Percentiles rank a stretch among this genome's conserved stretches.
Evolutionary conservation across 2,329 filamentous ascomycete genomes (phyloP).

Genomic region (Diaporthe citri): DNA sequence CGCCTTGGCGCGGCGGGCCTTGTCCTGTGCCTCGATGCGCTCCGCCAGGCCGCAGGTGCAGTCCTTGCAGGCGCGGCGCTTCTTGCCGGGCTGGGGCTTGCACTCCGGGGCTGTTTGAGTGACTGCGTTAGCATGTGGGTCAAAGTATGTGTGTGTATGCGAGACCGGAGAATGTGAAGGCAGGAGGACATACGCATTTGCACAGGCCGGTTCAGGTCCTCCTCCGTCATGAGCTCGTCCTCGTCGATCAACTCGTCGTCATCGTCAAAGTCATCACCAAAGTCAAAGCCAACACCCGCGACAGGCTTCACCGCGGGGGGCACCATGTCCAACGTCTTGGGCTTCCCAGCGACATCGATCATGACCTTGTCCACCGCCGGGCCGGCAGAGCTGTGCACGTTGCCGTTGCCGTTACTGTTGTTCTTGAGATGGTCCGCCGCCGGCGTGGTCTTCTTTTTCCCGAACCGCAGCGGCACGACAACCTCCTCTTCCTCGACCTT

Average conservation of each 20-base stretch:
- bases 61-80: constrained; percentile 95
- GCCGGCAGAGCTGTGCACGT: constrained; percentile 48
- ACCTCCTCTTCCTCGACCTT: constrained; percentile 76
- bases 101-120: constrained; percentile 78
- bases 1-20: constrained; percentile 50
- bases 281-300: constrained; percentile 74
- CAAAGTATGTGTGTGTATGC: neutral
- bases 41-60: constrained; percentile 95
- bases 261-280: constrained; percentile 67
- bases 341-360: constrained; percentile 54
- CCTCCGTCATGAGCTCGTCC: constrained; percentile 85
- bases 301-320: constrained; percentile 58
- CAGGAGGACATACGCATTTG: constrained; percentile 77
- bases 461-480: constrained; percentile 73
- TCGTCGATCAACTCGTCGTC: constrained; percentile 94
- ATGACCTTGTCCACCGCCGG: constrained; percentile 48
- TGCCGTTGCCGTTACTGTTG: constrained; percentile 22
- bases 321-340: constrained; percentile 49
- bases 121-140: constrained; percentile 44
- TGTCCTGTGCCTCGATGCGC: constrained; percentile 87
- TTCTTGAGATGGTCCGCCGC: neutral
- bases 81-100: constrained; percentile 86
- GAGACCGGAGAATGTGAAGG: neutral
- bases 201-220: constrained; percentile 82
- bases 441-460: constrained; percentile 68